Percentiles rank a stretch among this genome's conserved stretches.
phyloP scores from a whole-genome alignment of 1,139 yeast species.

The Taphrina sp. region DNA sequence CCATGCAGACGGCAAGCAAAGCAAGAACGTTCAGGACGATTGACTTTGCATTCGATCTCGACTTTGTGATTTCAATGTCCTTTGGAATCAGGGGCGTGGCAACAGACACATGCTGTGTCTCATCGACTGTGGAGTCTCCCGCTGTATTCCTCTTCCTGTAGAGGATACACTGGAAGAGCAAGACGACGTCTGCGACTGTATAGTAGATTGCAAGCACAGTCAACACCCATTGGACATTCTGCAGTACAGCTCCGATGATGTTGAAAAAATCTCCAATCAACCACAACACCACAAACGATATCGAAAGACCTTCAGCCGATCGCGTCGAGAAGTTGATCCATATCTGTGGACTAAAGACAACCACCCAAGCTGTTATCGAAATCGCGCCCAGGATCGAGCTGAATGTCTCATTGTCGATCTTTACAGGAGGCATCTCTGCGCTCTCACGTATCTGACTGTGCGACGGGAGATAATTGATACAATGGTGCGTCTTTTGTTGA shows the following conservation, averaged over 20 bases:
- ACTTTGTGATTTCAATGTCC: slow-evolving; percentile 2
- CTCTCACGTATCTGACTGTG: too few species aligned
- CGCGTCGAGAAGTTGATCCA: slow-evolving; percentile 78
- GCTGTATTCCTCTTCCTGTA: slow-evolving; percentile 39
- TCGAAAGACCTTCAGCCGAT: slow-evolving; percentile 75
- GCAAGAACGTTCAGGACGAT: slow-evolving; percentile 25
- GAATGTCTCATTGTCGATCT: slow-evolving; percentile 25
- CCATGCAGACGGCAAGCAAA: slow-evolving; percentile 52
- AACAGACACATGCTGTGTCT: slow-evolving; percentile 37
- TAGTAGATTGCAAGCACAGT: slow-evolving; percentile 78
- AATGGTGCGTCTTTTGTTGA: too few species aligned
- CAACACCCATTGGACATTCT: slow-evolving; percentile 67
- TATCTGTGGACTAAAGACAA: slow-evolving; percentile 73
- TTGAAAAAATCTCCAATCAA: slow-evolving; percentile 70
- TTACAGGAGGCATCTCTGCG: slow-evolving; percentile 29
- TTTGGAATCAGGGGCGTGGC: slow-evolving; percentile 29
- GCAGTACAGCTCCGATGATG: slow-evolving; percentile 69
- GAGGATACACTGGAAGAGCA: slow-evolving; percentile 62
- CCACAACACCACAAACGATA: slow-evolving; percentile 70
- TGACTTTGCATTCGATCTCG: slow-evolving; percentile 3
- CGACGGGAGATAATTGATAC: too few species aligned
- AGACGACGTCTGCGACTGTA: slow-evolving; percentile 75
- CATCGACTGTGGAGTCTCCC: slow-evolving; percentile 38
- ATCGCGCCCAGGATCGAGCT: slow-evolving; percentile 32
- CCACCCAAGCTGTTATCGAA: slow-evolving; percentile 56